Percentiles rank a stretch among this genome's conserved stretches.
Evolutionary conservation across 1,139 yeast species (phyloP).

Genomic region (Fermentozyma sake): DNA sequence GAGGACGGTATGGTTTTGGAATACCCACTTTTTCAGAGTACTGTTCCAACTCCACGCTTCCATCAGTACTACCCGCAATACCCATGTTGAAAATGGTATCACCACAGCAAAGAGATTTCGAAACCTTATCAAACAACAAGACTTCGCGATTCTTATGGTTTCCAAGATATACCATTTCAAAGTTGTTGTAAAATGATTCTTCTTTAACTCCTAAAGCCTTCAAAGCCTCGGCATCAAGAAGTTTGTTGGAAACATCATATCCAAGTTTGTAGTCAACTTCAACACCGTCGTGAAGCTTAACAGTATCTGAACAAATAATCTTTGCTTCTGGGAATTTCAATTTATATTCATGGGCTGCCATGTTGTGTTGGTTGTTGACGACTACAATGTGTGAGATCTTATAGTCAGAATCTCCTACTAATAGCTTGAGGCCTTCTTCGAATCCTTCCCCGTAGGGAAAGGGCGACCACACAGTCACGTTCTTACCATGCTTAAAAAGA

Average conservation of each 20-base stretch:
- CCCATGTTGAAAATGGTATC: slow-evolving; percentile 54
- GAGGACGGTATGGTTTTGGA: slow-evolving; percentile 29
- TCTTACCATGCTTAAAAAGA: slow-evolving; percentile 5
- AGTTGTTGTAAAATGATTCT: slow-evolving; percentile 28
- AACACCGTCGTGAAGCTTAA: slow-evolving; percentile 1
- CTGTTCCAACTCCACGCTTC: slow-evolving; percentile 22
- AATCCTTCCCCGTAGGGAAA: slow-evolving; percentile 7
- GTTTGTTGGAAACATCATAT: slow-evolving; percentile 3
- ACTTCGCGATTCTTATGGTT: slow-evolving; percentile 53
- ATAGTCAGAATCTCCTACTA: slow-evolving; percentile 12
- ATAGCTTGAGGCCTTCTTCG: slow-evolving; percentile 9
- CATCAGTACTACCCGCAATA: slow-evolving; percentile 10
- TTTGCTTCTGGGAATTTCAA: slow-evolving; percentile 6
- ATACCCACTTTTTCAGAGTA: slow-evolving; percentile 43
- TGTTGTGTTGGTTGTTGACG: slow-evolving; percentile 7
- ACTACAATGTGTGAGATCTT: slow-evolving; percentile 6
- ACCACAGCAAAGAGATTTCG: slow-evolving; percentile 49
- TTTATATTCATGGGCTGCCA: slow-evolving; percentile 3
- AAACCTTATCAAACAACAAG: slow-evolving; percentile 41
- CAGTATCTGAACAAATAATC: slow-evolving; percentile 5
- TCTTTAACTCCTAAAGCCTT: slow-evolving; percentile 25
- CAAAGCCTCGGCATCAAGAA: slow-evolving; percentile 18
- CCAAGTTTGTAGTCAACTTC: slow-evolving; percentile 5
- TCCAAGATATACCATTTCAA: slow-evolving; percentile 55
- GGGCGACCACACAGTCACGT: slow-evolving; percentile 8